Conservation (phyloP, 2,329 filamentous ascomycete genomes). For the Stromatinia cepivora region DNA sequence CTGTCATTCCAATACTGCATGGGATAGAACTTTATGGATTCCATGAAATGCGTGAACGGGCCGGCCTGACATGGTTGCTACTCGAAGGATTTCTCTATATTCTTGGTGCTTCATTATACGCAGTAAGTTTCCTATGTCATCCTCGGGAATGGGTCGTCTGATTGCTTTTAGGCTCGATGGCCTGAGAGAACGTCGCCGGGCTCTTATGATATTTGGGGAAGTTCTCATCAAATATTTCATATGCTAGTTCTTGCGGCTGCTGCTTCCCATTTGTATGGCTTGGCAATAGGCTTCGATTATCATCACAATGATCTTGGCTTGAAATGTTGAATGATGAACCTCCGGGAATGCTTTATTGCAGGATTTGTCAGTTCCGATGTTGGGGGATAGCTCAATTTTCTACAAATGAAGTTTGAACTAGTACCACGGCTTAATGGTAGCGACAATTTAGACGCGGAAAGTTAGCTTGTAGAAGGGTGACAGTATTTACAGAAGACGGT, state of each 20-base stretch:
- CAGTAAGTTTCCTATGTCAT: constrained; percentile 52
- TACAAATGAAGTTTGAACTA: no score
- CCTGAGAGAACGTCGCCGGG: constrained; percentile 81
- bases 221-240: constrained; percentile 96
- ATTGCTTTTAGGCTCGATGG: constrained; percentile 61
- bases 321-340: constrained; percentile 29
- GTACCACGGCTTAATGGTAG: no score
- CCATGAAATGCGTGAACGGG: constrained; percentile 64
- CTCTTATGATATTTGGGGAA: constrained; percentile 85
- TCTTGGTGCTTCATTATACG: constrained; percentile 81
- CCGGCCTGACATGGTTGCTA: constrained; percentile 79
- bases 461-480: no score
- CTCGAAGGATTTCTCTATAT: constrained; percentile 84
- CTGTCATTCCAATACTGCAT: constrained; percentile 79
- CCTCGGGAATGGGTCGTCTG: not conserved
- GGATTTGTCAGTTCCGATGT: not conserved
- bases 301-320: constrained; percentile 58
- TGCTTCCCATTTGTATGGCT: constrained; percentile 74
- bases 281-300: constrained; percentile 83
- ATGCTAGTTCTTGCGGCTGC: constrained; percentile 83
- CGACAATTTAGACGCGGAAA: not conserved
- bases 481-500: not conserved
- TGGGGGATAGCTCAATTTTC: not conserved
- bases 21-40: constrained; percentile 69
- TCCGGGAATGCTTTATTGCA: no score